These are phyloP conservation scores for Pharus latifolius DNA, from an alignment of 176 grass and related monocot species.

Conservation along the genomic window DNA sequence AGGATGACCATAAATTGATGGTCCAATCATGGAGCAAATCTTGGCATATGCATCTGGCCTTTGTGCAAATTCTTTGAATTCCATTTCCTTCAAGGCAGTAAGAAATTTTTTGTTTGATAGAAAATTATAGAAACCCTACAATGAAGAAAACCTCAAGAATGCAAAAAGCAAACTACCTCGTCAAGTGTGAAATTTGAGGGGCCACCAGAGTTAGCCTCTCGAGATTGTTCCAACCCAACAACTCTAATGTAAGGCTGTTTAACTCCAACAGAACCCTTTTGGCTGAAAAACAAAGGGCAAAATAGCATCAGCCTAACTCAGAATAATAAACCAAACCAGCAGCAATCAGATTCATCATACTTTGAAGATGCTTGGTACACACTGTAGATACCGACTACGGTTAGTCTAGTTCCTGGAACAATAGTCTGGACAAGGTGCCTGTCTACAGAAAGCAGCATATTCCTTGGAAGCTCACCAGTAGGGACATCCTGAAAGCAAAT, in stretches of 20 bases:
- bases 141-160: neutral
- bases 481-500: constrained; percentile 74
- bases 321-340: neutral
- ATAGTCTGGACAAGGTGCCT: constrained; percentile 94
- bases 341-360: constrained; percentile 33
- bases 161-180: constrained; percentile 38
- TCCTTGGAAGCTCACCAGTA: constrained; percentile 94
- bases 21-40: constrained; percentile 77
- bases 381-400: constrained; percentile 87
- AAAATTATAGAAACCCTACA: neutral
- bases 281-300: constrained; percentile 31
- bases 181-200: constrained; percentile 77
- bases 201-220: constrained; percentile 67
- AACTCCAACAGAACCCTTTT: constrained; percentile 82
- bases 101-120: neutral
- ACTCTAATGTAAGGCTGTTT: constrained; percentile 98
- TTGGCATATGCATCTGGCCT: constrained; percentile 83
- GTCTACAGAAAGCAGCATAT: constrained; percentile 81
- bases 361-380: constrained; percentile 73
- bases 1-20: constrained; percentile 83
- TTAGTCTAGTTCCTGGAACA: constrained; percentile 89
- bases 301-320: neutral
- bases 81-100: constrained; percentile 42
- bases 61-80: constrained; percentile 98
- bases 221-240: constrained; percentile 83